Conservation (phyloP, 225 moss, liverwort and hornwort species). For the Polytrichum commune region DNA sequence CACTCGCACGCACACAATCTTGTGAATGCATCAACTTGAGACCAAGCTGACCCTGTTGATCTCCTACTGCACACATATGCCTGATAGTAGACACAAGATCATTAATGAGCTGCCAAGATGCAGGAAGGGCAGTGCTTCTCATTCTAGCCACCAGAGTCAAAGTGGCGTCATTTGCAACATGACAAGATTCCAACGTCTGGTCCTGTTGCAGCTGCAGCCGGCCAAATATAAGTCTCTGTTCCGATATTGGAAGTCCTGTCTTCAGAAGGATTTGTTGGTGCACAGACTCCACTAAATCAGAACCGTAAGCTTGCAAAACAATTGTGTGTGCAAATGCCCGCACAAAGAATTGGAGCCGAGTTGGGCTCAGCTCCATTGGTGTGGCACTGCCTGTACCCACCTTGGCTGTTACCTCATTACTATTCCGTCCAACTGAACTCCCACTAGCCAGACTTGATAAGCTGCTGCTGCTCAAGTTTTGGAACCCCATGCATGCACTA, state of each 20-base stretch:
- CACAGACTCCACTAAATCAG: constrained; percentile 84
- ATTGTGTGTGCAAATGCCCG: constrained; percentile 78
- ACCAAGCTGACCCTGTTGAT: constrained; percentile 35
- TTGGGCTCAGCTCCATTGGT: constrained; percentile 41
- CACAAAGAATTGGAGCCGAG: constrained; percentile 88
- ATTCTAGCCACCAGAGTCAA: constrained; percentile 89
- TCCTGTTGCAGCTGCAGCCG: constrained; percentile 94
- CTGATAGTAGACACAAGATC: constrained; percentile 85
- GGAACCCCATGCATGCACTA: constrained; percentile 13
- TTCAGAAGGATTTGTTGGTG: constrained; percentile 79
- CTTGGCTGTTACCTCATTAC: constrained; percentile 15
- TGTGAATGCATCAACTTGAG: constrained; percentile 78
- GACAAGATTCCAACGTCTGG: constrained; percentile 78
- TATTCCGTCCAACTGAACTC: constrained; percentile 30
- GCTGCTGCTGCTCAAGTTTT: constrained; percentile 6
- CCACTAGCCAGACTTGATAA: constrained; percentile 27
- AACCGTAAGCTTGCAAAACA: constrained; percentile 69
- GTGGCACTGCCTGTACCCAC: constrained; percentile 12
- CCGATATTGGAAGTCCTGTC: constrained; percentile 89
- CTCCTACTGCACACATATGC: constrained; percentile 60
- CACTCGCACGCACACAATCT: constrained; percentile 79
- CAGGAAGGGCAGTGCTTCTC: constrained; percentile 94
- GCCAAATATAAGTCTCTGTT: constrained; percentile 86
- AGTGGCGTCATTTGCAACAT: constrained; percentile 75
- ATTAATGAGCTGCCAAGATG: constrained; percentile 94